These are phyloP conservation scores for Cutaneotrichosporon dermatis DNA, from an alignment of 1,284 basidiomycete genomes.

Conservation along the genomic window DNA sequence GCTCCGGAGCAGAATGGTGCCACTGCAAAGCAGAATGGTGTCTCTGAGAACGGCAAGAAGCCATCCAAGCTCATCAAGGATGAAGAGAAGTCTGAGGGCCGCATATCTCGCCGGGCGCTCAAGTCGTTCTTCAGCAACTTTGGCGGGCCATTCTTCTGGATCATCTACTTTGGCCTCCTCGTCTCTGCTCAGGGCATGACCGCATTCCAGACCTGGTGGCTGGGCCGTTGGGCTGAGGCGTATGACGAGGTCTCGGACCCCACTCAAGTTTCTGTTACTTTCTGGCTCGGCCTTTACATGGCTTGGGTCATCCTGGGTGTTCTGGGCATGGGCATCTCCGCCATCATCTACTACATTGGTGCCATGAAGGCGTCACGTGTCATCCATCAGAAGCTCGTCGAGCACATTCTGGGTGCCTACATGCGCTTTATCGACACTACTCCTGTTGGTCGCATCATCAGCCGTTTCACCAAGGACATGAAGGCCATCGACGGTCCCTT, in stretches of 20 bases:
- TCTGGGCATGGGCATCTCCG: slow-evolving; percentile 39
- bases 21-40: slow-evolving; percentile 13
- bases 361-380: slow-evolving; percentile 55
- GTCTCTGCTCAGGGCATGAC: slow-evolving; percentile 36
- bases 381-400: slow-evolving; percentile 59
- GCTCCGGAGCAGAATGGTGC: not conserved
- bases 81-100: slow-evolving; percentile 60
- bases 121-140: slow-evolving; percentile 49
- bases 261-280: slow-evolving; percentile 38
- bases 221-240: slow-evolving; percentile 59
- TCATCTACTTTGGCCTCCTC: slow-evolving; percentile 38
- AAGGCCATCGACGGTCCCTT: slow-evolving; percentile 48
- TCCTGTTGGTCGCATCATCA: slow-evolving; percentile 59
- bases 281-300: slow-evolving; percentile 54
- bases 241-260: slow-evolving; percentile 50
- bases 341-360: slow-evolving; percentile 48
- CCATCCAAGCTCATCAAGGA: slow-evolving; percentile 52
- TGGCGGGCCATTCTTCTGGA: slow-evolving; percentile 50
- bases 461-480: slow-evolving; percentile 61
- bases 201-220: slow-evolving; percentile 56
- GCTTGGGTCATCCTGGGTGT: slow-evolving; percentile 41
- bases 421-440: slow-evolving; percentile 59
- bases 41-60: slow-evolving; percentile 11
- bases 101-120: slow-evolving; percentile 50
- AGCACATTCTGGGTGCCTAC: slow-evolving; percentile 58